Evolutionary conservation across 345 rosid species (phyloP), one percentile per base, ranked within the genome.

Genomic region (Nephelium lappaceum): DNA sequence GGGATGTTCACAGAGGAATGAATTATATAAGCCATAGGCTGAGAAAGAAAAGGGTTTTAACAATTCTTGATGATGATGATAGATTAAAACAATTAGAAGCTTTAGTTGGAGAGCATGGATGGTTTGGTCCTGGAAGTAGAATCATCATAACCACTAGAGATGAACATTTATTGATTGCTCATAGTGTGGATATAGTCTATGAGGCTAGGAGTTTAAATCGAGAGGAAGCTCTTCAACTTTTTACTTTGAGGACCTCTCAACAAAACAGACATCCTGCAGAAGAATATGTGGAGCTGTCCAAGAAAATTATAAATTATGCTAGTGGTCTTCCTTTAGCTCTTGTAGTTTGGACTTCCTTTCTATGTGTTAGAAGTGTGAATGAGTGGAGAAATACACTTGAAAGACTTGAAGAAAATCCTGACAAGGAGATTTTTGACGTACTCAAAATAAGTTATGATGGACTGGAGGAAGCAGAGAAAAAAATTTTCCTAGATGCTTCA

Each of bases 301-400:
- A 43, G 42, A 19, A 21, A 7, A 42, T 78, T 60, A 63, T 60
- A 18, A 4, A 24, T 23, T 78, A 71, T 43, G 69, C 69, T 41
- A 12, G 42, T 21, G 80, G 80, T 2, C 80, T 77, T 36, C 80
- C 80, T 10, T 58, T 77, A 68, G 80, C 80, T 69, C 80, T 68
- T 41, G 42, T 55, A 42, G 80, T 78, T 63, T 16, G 70, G 62
- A 70, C 76, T 16, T 57, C 69, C 24, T 69, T 18, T 42, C 68
- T 78, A 21, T 42, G 11, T 45, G 60, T 69, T 55, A 78, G 42
- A 65, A 41, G 49, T 15, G 11, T 58, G n/a, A 69, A 58, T 38
- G 69, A 69, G 43, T 78, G 80, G 80, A 31, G 36, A 69, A 70
- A 69, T 62, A 43, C 42, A 41, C 18, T 77, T 41, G 14, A 57